Conservation (phyloP, 768 basidiomycete genomes). For the Russula abietina region DNA sequence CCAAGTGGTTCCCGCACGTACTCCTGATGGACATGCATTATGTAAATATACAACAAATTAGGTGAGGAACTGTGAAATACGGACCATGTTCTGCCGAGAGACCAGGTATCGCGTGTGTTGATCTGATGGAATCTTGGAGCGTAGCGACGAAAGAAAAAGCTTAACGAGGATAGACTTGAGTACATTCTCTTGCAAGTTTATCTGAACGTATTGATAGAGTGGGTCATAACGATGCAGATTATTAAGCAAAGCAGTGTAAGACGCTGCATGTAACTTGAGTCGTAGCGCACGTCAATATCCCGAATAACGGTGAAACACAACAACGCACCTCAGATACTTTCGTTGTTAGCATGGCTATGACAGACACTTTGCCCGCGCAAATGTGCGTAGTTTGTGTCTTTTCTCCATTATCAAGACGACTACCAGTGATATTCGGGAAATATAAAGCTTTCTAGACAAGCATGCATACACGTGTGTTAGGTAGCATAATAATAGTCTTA, state of each 20-base stretch:
- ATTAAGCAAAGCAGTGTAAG: slow-evolving; percentile 58
- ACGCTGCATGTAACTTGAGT: slow-evolving; percentile 68
- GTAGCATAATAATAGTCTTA: not conserved
- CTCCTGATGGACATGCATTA: slow-evolving; percentile 10
- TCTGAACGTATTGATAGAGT: slow-evolving; percentile 67
- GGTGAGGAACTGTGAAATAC: slow-evolving; percentile 20
- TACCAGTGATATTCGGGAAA: slow-evolving; percentile 81
- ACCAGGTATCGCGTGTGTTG: slow-evolving; percentile 71
- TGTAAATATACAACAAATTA: not conserved
- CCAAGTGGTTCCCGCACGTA: slow-evolving; percentile 80
- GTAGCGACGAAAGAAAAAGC: slow-evolving; percentile 72
- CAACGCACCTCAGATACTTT: slow-evolving; percentile 75
- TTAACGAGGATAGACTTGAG: slow-evolving; percentile 88
- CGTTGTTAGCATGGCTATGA: slow-evolving; percentile 79
- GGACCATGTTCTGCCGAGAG: slow-evolving; percentile 75
- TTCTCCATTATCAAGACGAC: slow-evolving; percentile 48
- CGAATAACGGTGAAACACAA: not conserved
- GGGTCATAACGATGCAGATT: slow-evolving; percentile 48
- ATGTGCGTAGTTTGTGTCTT: slow-evolving; percentile 72
- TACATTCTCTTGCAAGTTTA: slow-evolving; percentile 92
- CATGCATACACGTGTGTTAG: not conserved
- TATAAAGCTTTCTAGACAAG: slow-evolving; percentile 75
- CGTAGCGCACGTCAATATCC: not conserved
- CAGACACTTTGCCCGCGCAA: slow-evolving; percentile 66
- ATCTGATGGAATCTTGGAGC: slow-evolving; percentile 54